A percentile compares a stretch with the other conserved stretches of the same genome.
phyloP scores from a whole-genome alignment of 306 rosid genomes.

The Cicer judaicum region DNA sequence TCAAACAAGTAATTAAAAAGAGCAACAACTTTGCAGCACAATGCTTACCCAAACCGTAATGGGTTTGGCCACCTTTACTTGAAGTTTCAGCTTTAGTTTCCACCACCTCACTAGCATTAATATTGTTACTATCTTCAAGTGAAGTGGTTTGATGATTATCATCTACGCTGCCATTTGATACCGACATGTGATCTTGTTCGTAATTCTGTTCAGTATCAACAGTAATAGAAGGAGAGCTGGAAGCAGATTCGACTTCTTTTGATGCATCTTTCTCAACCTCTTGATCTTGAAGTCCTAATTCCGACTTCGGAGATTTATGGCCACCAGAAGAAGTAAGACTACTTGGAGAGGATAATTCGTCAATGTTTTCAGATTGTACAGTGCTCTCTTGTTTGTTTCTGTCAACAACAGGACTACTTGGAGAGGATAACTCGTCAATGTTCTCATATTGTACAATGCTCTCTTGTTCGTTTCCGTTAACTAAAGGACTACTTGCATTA shows the following conservation, averaged over 20 bases:
- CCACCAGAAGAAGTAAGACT: slow-evolving; percentile 48
- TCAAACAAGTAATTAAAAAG: slow-evolving; percentile 37
- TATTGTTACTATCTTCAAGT: slow-evolving; percentile 43
- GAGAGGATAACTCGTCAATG: slow-evolving; percentile 42
- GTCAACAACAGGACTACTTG: slow-evolving; percentile 36
- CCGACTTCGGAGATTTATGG: slow-evolving; percentile 43
- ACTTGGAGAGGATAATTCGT: slow-evolving; percentile 46
- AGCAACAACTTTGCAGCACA: slow-evolving; percentile 37
- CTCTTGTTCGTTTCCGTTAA: slow-evolving; percentile 46
- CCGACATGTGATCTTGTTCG: slow-evolving; percentile 41
- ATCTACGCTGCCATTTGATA: slow-evolving; percentile 45
- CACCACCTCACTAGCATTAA: slow-evolving; percentile 45
- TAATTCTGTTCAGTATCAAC: slow-evolving; percentile 43
- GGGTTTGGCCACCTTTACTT: slow-evolving; percentile 49
- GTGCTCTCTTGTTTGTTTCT: slow-evolving; percentile 45
- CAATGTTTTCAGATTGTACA: slow-evolving; percentile 39
- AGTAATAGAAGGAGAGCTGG: slow-evolving; percentile 44
- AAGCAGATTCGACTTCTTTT: slow-evolving; percentile 44
- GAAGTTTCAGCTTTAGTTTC: slow-evolving; percentile 51
- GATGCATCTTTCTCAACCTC: slow-evolving; percentile 47
- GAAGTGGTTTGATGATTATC: slow-evolving; percentile 41
- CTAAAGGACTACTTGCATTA: slow-evolving; percentile 34
- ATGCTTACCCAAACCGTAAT: slow-evolving; percentile 52
- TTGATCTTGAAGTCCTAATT: slow-evolving; percentile 41
- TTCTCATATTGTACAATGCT: slow-evolving; percentile 39